phyloP scores from a whole-genome alignment of 768 basidiomycete species.

The Psilocybe cyanescens region DNA sequence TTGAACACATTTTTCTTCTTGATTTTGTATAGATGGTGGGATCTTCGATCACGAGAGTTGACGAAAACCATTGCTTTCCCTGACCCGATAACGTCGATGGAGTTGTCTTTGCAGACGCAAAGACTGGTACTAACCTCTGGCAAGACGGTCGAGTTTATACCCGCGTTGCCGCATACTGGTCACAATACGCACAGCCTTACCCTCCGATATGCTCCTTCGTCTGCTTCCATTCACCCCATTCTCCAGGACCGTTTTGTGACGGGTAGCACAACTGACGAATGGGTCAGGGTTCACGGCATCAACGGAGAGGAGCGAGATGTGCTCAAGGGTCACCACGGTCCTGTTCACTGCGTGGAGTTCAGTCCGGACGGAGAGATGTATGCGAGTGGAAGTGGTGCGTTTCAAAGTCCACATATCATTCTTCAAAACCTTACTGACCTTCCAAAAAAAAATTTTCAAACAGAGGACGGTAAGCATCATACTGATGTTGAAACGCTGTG shows the following conservation, averaged over 20 bases:
- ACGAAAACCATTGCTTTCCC: constrained; percentile 75
- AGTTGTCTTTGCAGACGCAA: constrained; percentile 80
- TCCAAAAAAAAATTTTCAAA: not conserved
- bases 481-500: not conserved
- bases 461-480: constrained; percentile 71
- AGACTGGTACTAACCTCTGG: constrained; percentile 91
- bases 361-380: constrained; percentile 98
- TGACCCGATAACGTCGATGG: constrained; percentile 91
- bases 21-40: constrained; percentile 83
- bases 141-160: constrained; percentile 91
- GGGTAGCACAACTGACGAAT: constrained; percentile 88
- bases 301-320: constrained; percentile 90
- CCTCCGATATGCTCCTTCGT: constrained; percentile 87
- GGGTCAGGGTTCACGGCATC: constrained; percentile 94
- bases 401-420: constrained; percentile 30
- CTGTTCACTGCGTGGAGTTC: constrained; percentile 92
- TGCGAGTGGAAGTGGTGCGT: constrained; percentile 89
- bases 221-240: constrained; percentile 93
- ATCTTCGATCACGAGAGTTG: constrained; percentile 77
- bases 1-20: constrained; percentile 18
- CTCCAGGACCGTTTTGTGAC: constrained; percentile 90
- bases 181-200: constrained; percentile 75
- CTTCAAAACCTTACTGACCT: not conserved
- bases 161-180: constrained; percentile 60
- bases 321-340: constrained; percentile 96